Evolutionary conservation across 2,329 filamentous ascomycete genomes (phyloP), one percentile per base, ranked within the genome.

Genomic region (Fusarium protoensiforme): DNA sequence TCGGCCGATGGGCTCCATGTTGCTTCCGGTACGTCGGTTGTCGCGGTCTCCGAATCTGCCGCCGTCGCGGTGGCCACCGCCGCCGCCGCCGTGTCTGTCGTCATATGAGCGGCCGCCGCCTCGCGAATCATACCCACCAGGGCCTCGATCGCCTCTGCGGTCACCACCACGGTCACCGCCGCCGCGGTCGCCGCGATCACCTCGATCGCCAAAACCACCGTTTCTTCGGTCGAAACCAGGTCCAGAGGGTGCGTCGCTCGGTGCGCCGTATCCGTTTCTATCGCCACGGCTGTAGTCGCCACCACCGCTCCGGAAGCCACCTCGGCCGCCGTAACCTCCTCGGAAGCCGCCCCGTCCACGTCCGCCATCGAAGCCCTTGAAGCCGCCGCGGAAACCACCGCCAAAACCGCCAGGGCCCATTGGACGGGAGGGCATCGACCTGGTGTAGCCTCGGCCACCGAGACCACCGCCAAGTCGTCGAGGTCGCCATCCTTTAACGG

Each of bases 401-500:
- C 91, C 88, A 81, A 83, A 87, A 35, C 87, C 86, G 35, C 89
- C 90, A 64, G 89, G 90, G 11, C 89, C 87, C 67, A 88, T 92
- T 72, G 94, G 94, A 61, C 94, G 91, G 38, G 92, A 87, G 59
- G 92, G 89, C 73, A 91, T 87, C 18, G 92, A 90, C 83, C 96
- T 97, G 65, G 96, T 98, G 83, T 98, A 98, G 73, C 94, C 93
- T 78, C 96, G 92, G 53, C 96, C 96, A 71, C 96, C 96, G 4
- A 98, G 90, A 54, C 96, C 96, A 74, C 96, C 96, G 66, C 96
- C 96, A 61, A 97, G 92, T 73, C 96, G 92, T 76, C 94, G 92
- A 70, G 96, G 96, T 80, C 94, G 93, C 96, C 96, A 99, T 57
- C 93, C 94, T 80, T 94, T 93, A 43, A 98, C 94, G 35, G 96